Evolutionary conservation across 2,329 filamentous ascomycete genomes (phyloP).

Genomic region (Colletotrichum lindemuthianum): DNA sequence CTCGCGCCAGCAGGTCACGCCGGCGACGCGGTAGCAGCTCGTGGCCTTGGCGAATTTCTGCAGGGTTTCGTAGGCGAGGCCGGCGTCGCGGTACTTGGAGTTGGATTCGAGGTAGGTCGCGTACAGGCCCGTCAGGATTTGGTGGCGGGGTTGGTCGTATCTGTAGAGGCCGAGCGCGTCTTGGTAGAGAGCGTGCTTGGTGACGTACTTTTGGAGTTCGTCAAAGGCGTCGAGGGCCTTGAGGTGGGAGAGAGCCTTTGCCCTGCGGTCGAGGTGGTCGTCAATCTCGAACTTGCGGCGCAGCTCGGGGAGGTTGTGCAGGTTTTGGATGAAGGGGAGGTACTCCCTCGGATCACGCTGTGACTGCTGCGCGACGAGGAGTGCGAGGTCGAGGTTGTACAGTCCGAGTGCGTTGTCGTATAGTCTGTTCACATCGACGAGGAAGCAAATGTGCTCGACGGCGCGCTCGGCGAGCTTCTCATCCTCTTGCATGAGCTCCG

Average conservation of each 20-base stretch:
- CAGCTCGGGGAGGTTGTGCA: slow-evolving; percentile 77
- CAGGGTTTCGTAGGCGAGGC: slow-evolving; percentile 90
- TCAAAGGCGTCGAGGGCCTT: slow-evolving; percentile 78
- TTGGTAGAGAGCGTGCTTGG: slow-evolving; percentile 83
- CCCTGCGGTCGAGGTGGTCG: slow-evolving; percentile 80
- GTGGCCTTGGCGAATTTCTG: slow-evolving; percentile 78
- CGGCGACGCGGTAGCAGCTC: slow-evolving; percentile 83
- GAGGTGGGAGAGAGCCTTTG: slow-evolving; percentile 82
- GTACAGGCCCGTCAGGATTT: slow-evolving; percentile 79
- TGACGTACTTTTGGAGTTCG: slow-evolving; percentile 80
- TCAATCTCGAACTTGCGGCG: slow-evolving; percentile 87
- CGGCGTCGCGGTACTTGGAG: slow-evolving; percentile 86
- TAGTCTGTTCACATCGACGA: slow-evolving; percentile 90
- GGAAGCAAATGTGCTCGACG: slow-evolving; percentile 96
- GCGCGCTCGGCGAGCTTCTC: slow-evolving; percentile 83
- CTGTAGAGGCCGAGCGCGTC: slow-evolving; percentile 83
- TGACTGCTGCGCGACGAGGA: slow-evolving; percentile 93
- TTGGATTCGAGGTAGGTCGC: slow-evolving; percentile 79
- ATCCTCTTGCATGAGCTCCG: slow-evolving; percentile 75
- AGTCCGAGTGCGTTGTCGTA: slow-evolving; percentile 91
- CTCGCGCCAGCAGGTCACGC: slow-evolving; percentile 85
- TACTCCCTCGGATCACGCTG: slow-evolving; percentile 97
- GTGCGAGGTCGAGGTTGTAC: slow-evolving; percentile 89
- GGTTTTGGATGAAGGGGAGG: slow-evolving; percentile 88
- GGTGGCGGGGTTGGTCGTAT: slow-evolving; percentile 76